Conservation (phyloP, 805 yeast species). For the Saccharomycodes ludwigii region DNA sequence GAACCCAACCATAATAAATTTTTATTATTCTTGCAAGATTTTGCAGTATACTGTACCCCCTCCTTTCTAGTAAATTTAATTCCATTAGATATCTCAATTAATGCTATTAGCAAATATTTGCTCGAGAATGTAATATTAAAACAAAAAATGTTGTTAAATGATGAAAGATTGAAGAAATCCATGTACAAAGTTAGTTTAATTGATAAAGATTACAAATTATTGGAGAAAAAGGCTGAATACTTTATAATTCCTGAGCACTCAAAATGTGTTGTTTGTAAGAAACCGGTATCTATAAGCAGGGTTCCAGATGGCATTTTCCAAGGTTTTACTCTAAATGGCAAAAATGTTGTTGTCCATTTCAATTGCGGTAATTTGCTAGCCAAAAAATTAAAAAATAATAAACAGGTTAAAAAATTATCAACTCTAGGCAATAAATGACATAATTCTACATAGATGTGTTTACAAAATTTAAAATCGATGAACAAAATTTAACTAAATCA, state of each 20-base stretch:
- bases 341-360: constrained; percentile 14
- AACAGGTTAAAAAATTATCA: constrained; percentile 9
- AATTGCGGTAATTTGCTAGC: constrained; percentile 17
- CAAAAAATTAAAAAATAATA: constrained; percentile 9
- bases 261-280: constrained; percentile 49
- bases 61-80: constrained; percentile 31
- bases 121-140: constrained; percentile 31
- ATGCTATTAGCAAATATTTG: constrained; percentile 31
- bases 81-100: constrained; percentile 40
- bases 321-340: constrained; percentile 9
- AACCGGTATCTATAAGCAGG: constrained; percentile 29
- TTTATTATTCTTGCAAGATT: constrained; percentile 3
- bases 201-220: constrained; percentile 32
- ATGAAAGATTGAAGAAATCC: constrained; percentile 31
- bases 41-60: constrained; percentile 2
- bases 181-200: constrained; percentile 43
- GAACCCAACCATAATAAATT: constrained; percentile 16
- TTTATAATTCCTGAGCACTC: constrained; percentile 30
- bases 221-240: constrained; percentile 25
- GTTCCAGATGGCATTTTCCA: not conserved
- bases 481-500: constrained; percentile 60
- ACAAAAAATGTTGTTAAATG: constrained; percentile 26
- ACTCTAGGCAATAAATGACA: constrained; percentile 1
- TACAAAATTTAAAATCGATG: constrained; percentile 58
- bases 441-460: not conserved